Conservation (phyloP, 352 stramenopile genomes). For the Phytophthora kernoviae region DNA sequence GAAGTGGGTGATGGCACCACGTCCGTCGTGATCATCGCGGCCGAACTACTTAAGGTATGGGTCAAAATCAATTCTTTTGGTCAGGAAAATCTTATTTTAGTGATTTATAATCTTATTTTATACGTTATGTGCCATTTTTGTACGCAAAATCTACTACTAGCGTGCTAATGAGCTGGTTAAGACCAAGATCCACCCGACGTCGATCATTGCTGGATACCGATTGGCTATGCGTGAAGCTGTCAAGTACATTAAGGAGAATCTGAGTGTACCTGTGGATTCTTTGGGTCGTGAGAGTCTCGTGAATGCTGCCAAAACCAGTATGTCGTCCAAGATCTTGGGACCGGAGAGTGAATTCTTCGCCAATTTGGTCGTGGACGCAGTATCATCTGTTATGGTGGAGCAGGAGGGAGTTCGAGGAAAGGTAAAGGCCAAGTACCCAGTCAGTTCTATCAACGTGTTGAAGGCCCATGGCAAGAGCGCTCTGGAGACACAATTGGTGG, state of each 20-base stretch:
- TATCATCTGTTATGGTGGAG: conserved; percentile 96
- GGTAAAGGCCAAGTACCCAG: conserved; percentile 92
- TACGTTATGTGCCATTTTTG: conserved; percentile 7
- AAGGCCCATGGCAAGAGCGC: conserved; percentile 95
- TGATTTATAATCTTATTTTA: conserved; percentile 3
- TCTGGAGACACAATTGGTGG: conserved; percentile 91
- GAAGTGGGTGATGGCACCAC: conserved; percentile 99
- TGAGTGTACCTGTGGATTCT: conserved; percentile 95
- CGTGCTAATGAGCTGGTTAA: conserved; percentile 97
- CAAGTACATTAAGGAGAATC: conserved; percentile 99
- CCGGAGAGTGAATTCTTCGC: conserved; percentile 98
- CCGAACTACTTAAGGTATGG: conserved; percentile 94
- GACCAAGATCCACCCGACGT: conserved; percentile 99
- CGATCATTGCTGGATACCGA: conserved; percentile 99
- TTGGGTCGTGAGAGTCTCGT: conserved; percentile 95
- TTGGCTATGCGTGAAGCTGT: conserved; percentile 98
- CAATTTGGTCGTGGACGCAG: conserved; percentile 97
- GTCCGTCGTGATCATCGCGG: conserved; percentile 98
- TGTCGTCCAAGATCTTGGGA: conserved; percentile 99
- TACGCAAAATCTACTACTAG: conserved; percentile 58
- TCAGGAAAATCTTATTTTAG: background rate
- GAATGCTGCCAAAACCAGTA: conserved; percentile 98
- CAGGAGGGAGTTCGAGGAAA: conserved; percentile 86
- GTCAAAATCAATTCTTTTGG: conserved; percentile 23
- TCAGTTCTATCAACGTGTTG: conserved; percentile 99